These are phyloP conservation scores for Diaporthe humulicola DNA, from an alignment of 2,329 filamentous ascomycete species.

Conservation along the genomic window DNA sequence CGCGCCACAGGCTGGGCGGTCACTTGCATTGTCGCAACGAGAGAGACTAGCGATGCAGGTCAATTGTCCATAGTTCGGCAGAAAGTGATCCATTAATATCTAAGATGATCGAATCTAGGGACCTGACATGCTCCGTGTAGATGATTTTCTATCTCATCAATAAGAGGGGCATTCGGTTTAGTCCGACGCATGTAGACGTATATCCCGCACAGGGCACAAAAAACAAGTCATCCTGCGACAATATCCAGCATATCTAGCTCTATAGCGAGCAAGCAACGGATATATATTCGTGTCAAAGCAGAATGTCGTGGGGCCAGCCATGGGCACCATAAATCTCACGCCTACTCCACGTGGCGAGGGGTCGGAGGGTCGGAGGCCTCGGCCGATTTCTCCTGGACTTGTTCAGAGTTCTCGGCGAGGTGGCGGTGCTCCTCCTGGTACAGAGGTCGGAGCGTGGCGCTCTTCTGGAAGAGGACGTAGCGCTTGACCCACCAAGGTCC, in stretches of 20 bases:
- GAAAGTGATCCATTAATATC: slow-evolving; percentile 29
- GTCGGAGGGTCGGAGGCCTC: slow-evolving; percentile 20
- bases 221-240: neutral
- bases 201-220: slow-evolving; percentile 3
- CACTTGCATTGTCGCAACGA: neutral
- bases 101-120: slow-evolving; percentile 11
- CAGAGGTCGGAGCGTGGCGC: slow-evolving; percentile 56
- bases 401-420: neutral
- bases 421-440: slow-evolving; percentile 47
- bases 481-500: slow-evolving; percentile 73
- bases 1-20: slow-evolving; percentile 20
- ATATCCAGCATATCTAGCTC: slow-evolving; percentile 8
- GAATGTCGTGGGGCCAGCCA: neutral
- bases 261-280: neutral
- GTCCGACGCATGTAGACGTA: slow-evolving; percentile 10
- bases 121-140: neutral
- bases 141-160: neutral
- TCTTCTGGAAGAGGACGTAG: slow-evolving; percentile 65
- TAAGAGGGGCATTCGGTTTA: neutral
- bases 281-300: slow-evolving; percentile 18
- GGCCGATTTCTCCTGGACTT: slow-evolving; percentile 3
- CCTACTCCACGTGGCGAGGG: slow-evolving; percentile 27
- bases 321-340: neutral
- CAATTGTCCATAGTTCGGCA: neutral
- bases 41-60: neutral